A percentile compares a stretch with the other conserved stretches of the same genome.
These are phyloP conservation scores for Umbelopsis sp. DNA, from an alignment of 192 early-diverging fungal species.

Conservation along the genomic window DNA sequence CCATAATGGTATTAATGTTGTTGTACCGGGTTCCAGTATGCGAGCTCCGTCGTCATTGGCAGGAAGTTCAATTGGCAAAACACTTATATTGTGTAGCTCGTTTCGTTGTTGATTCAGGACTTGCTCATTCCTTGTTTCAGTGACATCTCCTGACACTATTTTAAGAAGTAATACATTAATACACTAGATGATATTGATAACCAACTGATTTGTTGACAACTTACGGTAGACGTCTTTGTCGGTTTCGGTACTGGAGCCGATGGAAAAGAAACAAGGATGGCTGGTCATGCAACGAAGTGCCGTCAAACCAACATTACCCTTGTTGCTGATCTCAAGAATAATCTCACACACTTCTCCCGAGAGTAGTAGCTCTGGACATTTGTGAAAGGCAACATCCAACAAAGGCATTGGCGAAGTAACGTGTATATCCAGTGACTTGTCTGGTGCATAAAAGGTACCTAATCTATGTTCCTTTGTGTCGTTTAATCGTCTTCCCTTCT, in stretches of 20 bases:
- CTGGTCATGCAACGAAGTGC: conserved; percentile 76
- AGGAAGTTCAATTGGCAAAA: conserved; percentile 52
- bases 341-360: conserved; percentile 80
- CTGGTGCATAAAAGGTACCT: conserved; percentile 62
- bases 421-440: conserved; percentile 68
- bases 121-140: conserved; percentile 21
- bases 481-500: conserved; percentile 73
- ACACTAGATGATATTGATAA: not conserved
- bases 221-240: conserved; percentile 46
- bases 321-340: conserved; percentile 81
- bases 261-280: conserved; percentile 85
- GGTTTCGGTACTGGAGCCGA: conserved; percentile 54
- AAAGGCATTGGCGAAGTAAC: conserved; percentile 85
- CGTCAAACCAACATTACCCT: conserved; percentile 72
- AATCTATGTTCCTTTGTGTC: conserved; percentile 72
- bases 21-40: conserved; percentile 65
- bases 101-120: conserved; percentile 47
- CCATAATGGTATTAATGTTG: conserved; percentile 82
- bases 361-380: conserved; percentile 76
- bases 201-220: not conserved
- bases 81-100: conserved; percentile 54
- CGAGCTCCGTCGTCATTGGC: conserved; percentile 27
- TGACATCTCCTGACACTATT: conserved; percentile 2
- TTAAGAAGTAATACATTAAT: too few relatives aligned
- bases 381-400: conserved; percentile 75